Evolutionary conservation across 805 yeast genomes (phyloP), one percentile per base, ranked within the genome.

Genomic region (Candida incommunis): DNA sequence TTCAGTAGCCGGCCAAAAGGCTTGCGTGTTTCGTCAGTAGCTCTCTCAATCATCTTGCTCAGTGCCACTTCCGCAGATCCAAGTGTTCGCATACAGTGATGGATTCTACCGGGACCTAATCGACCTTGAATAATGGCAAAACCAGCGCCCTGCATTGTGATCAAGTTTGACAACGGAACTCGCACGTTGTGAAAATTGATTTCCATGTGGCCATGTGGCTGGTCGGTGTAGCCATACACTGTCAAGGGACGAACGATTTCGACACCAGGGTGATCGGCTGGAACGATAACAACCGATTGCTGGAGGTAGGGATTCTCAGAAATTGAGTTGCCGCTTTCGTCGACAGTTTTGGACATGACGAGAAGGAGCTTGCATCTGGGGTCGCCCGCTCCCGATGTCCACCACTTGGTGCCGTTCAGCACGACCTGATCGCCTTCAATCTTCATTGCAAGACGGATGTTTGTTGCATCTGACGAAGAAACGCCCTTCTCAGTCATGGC

Each of bases 181-280:
- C 67, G 73, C 48, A 66, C 71, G 53, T 72, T 62, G 26, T 65
- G 59, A 57, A 78, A 78, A 42, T 58, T 64, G 45, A 78, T 67
- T 55, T 77, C 82, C 63, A 74, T 72, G 54, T 78, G 82, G n/a
- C 83, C 83, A 56, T 77, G 82, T 3, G 83, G 83, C 23, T 82
- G 81, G 54, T 77, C 82, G 54, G 77, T 82, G 50, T 68, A 75
- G 2, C 82, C 82, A 54, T 74, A 71, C 1, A 77, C 75, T 18
- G 54, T 47, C 52, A 76, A 62, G 2, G 80, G 80, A 40, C 82
- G 65, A 26, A 71, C 58, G 25, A 75, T 51, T 23, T 54, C 63
- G 41, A 70, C 78, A 34, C 80, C 79, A 1, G 76, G 62, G 2
- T 69, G 68, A 45, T 74, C 51, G 1, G 73, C 66, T 52, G 78